These are phyloP conservation scores for Styphnolobium japonicum DNA, from an alignment of 306 rosid genomes.

Conservation along the genomic window DNA sequence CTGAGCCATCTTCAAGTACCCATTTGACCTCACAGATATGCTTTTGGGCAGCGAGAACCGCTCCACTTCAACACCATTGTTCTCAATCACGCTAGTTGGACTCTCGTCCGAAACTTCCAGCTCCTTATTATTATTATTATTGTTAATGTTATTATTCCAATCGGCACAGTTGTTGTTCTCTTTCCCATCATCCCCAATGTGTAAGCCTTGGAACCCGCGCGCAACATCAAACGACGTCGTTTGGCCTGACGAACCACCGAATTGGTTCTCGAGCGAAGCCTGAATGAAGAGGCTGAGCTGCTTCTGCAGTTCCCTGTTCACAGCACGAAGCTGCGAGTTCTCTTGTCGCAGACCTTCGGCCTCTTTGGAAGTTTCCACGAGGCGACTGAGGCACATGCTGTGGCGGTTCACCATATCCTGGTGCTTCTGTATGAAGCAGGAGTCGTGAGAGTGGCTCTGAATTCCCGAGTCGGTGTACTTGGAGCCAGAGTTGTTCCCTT, in stretches of 20 bases:
- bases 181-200: background rate
- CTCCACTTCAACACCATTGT: conserved; percentile 31
- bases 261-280: conserved; percentile 19
- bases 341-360: conserved; percentile 48
- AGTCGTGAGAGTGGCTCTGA: conserved; percentile 21
- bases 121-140: background rate
- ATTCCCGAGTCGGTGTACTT: background rate
- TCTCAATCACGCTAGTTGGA: conserved; percentile 44
- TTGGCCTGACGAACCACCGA: background rate
- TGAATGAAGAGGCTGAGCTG: conserved; percentile 48
- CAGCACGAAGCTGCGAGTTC: conserved; percentile 48
- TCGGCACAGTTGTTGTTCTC: background rate
- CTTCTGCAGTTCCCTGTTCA: conserved; percentile 53
- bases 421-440: conserved; percentile 45
- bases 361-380: conserved; percentile 48
- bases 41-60: conserved; percentile 66
- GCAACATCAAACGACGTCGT: background rate
- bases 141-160: background rate
- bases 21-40: conserved; percentile 63
- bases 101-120: conserved; percentile 32
- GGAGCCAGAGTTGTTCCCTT: no score
- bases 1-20: conserved; percentile 44
- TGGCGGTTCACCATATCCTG: conserved; percentile 72
- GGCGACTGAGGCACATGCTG: conserved; percentile 48
- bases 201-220: background rate